A percentile compares a stretch with the other conserved stretches of the same genome.
Conservation (phyloP, 2,329 filamentous ascomycete genomes). For the Xylariaceae sp. region DNA sequence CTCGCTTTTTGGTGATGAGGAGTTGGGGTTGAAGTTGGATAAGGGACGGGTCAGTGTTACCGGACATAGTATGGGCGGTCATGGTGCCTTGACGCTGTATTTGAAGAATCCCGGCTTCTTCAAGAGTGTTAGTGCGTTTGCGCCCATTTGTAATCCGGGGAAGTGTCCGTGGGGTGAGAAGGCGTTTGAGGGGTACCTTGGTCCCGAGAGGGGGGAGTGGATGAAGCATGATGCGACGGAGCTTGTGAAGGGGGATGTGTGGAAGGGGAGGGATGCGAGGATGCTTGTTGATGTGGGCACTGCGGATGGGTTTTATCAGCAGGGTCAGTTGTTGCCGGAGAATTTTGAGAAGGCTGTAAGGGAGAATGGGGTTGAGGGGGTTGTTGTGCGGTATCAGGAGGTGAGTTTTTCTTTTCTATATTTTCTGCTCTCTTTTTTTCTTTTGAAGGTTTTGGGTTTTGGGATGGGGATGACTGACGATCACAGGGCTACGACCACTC, state of each 20-base stretch:
- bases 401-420: constrained; percentile 41
- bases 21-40: constrained; percentile 55
- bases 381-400: constrained; percentile 77
- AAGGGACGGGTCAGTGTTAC: constrained; percentile 69
- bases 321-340: constrained; percentile 86
- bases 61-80: constrained; percentile 95
- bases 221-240: constrained; percentile 89
- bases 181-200: constrained; percentile 88
- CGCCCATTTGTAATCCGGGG: constrained; percentile 81
- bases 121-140: constrained; percentile 82
- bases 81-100: constrained; percentile 88
- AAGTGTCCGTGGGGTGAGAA: constrained; percentile 93
- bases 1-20: constrained; percentile 57
- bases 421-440: no score
- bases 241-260: constrained; percentile 66
- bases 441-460: background rate
- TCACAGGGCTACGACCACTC: constrained; percentile 87
- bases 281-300: constrained; percentile 89
- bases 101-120: constrained; percentile 88
- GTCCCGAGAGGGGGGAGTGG: constrained; percentile 66
- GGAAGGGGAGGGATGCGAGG: constrained; percentile 58
- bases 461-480: background rate
- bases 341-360: constrained; percentile 79
- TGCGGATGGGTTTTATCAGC: constrained; percentile 94
- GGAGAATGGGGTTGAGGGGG: constrained; percentile 64